These are phyloP conservation scores for Striga asiatica DNA, from an alignment of 257 asterid species.

Conservation along the genomic window DNA sequence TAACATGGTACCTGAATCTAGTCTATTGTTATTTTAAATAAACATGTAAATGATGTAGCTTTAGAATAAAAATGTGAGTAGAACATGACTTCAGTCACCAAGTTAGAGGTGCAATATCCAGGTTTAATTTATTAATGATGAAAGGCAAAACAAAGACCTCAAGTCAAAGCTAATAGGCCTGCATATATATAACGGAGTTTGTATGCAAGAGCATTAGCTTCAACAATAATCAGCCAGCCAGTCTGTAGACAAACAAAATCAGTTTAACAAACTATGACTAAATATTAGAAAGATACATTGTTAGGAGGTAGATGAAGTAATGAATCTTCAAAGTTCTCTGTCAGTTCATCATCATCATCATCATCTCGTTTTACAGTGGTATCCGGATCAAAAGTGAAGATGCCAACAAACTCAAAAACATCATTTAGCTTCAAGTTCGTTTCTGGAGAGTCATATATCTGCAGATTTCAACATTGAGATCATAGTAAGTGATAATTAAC, in stretches of 20 bases:
- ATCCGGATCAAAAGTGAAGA: slow-evolving; percentile 63
- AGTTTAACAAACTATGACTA: not conserved
- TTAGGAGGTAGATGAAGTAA: slow-evolving; percentile 39
- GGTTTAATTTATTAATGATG: not conserved
- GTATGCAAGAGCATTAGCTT: not conserved
- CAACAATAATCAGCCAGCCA: not conserved
- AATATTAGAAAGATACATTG: slow-evolving; percentile 37
- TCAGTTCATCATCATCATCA: slow-evolving; percentile 32
- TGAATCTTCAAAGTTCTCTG: slow-evolving; percentile 41
- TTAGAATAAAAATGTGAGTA: no score
- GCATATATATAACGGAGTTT: not conserved
- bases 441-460: slow-evolving; percentile 75
- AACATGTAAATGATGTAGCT: no score
- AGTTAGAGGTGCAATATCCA: no score
- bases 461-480: slow-evolving; percentile 21
- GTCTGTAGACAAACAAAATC: not conserved
- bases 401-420: slow-evolving; percentile 80
- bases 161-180: not conserved
- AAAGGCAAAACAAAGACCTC: not conserved
- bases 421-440: slow-evolving; percentile 76
- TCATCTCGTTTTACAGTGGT: slow-evolving; percentile 29
- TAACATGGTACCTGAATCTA: no score
- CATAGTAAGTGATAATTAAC: not conserved
- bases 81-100: no score
- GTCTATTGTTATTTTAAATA: no score